A percentile compares a stretch with the other conserved stretches of the same genome.
phyloP scores from a whole-genome alignment of 805 yeast genomes.

The Teunomyces aglyptinius region DNA sequence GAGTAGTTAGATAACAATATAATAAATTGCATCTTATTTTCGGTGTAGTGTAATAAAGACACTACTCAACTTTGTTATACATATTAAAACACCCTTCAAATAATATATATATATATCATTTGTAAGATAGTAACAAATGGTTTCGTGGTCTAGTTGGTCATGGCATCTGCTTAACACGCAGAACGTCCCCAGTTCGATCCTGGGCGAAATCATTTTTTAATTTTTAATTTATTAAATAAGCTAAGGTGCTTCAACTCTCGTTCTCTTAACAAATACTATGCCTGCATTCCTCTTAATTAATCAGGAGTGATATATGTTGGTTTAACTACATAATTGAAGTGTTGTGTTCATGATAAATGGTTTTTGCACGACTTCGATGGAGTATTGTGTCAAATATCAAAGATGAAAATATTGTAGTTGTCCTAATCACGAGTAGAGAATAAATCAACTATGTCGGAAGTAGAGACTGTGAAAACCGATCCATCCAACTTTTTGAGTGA shows the following conservation, averaged over 20 bases:
- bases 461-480: constrained; percentile 35
- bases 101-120: too few relatives aligned
- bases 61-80: not conserved
- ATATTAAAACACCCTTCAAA: too few relatives aligned
- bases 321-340: too few relatives aligned
- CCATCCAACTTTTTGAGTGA: constrained; percentile 79
- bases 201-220: constrained; percentile 87
- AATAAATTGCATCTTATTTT: not conserved
- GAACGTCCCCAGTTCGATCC: constrained; percentile 99
- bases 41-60: not conserved
- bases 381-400: not conserved
- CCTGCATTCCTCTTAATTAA: not conserved
- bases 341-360: not conserved
- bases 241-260: not conserved
- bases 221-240: not conserved
- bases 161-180: constrained; percentile 99
- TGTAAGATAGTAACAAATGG: constrained; percentile 37
- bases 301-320: not conserved
- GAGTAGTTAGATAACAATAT: constrained; percentile 1
- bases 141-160: constrained; percentile 99
- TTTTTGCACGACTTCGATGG: not conserved
- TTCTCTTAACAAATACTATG: not conserved
- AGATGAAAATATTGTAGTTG: not conserved
- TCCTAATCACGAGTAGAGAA: not conserved
- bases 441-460: constrained; percentile 6